Evolutionary conservation across 108 stramenopile genomes (phyloP).

Genomic region (Cyclotella sp.): DNA sequence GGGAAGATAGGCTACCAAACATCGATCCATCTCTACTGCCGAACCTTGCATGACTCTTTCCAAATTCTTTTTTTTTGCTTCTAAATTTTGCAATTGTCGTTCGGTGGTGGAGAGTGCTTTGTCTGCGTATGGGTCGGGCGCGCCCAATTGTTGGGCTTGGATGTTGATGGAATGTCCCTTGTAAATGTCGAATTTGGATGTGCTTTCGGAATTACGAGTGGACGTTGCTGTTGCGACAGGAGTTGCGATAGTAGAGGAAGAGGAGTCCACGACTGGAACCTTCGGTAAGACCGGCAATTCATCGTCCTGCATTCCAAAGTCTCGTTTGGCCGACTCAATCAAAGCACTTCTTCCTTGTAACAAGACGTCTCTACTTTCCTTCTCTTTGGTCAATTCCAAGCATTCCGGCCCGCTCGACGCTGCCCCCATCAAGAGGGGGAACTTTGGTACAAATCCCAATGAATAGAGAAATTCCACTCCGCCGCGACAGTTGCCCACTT

Average conservation of each 20-base stretch:
- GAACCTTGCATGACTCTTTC: slow-evolving; percentile 55
- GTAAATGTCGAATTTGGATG: slow-evolving; percentile 69
- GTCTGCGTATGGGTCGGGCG: slow-evolving; percentile 55
- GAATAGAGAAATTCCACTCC: slow-evolving; percentile 70
- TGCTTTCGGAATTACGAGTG: not conserved
- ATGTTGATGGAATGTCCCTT: slow-evolving; percentile 70
- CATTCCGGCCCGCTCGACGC: slow-evolving; percentile 10
- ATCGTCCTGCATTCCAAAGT: slow-evolving; percentile 51
- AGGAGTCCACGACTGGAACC: not conserved
- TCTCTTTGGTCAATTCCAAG: slow-evolving; percentile 44
- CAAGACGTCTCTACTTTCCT: slow-evolving; percentile 51
- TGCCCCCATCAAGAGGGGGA: slow-evolving; percentile 29
- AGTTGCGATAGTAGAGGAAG: slow-evolving; percentile 10
- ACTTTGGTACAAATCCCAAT: slow-evolving; percentile 64
- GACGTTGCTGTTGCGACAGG: slow-evolving; percentile 3
- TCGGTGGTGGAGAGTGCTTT: slow-evolving; percentile 59
- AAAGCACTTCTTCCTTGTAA: slow-evolving; percentile 55
- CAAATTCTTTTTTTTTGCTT: slow-evolving; percentile 60
- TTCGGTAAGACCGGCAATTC: slow-evolving; percentile 52
- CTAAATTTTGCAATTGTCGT: slow-evolving; percentile 47
- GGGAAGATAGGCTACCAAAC: slow-evolving; percentile 60
- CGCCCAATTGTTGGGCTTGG: slow-evolving; percentile 68
- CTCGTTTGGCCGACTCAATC: slow-evolving; percentile 45
- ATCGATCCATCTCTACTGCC: slow-evolving; percentile 52
- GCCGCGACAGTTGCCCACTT: slow-evolving; percentile 59